Conservation (phyloP, 1,284 basidiomycete species). For the Melampsora abietis-canadensis region DNA sequence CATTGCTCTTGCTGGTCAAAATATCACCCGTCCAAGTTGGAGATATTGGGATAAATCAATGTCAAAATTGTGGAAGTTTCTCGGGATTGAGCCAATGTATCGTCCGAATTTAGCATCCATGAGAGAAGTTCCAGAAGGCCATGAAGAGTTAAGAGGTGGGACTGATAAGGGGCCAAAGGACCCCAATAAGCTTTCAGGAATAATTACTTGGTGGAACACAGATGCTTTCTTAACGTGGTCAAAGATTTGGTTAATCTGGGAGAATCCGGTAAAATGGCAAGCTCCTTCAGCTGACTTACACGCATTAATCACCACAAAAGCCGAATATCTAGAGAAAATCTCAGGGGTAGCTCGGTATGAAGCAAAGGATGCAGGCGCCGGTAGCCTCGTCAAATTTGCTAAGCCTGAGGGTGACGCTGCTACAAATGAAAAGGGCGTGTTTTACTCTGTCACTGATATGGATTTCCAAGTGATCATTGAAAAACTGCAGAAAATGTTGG, state of each 20-base stretch:
- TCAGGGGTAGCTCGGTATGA: neutral
- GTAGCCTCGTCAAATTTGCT: neutral
- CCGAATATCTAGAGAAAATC: neutral
- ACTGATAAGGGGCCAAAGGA: neutral
- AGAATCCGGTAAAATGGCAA: neutral
- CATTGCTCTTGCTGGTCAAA: neutral
- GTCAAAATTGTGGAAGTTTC: neutral
- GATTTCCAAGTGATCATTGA: neutral
- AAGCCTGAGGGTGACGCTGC: neutral
- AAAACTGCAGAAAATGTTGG: neutral
- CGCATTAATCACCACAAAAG: neutral
- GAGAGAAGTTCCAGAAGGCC: neutral
- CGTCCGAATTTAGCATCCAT: neutral
- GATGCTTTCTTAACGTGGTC: neutral
- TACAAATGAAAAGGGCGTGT: neutral
- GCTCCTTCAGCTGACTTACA: constrained; percentile 7
- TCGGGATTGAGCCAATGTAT: neutral
- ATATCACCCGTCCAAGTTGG: neutral
- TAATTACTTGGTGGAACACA: neutral
- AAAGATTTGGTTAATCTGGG: neutral
- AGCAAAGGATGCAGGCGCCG: neutral
- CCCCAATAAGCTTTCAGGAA: neutral
- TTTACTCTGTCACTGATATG: constrained; percentile 1
- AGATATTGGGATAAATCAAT: neutral
- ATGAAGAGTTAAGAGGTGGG: neutral